Percentiles rank a stretch among this genome's conserved stretches.
These are phyloP conservation scores for Usnea hakonensis DNA, from an alignment of 495 filamentous ascomycete genomes.

Conservation along the genomic window DNA sequence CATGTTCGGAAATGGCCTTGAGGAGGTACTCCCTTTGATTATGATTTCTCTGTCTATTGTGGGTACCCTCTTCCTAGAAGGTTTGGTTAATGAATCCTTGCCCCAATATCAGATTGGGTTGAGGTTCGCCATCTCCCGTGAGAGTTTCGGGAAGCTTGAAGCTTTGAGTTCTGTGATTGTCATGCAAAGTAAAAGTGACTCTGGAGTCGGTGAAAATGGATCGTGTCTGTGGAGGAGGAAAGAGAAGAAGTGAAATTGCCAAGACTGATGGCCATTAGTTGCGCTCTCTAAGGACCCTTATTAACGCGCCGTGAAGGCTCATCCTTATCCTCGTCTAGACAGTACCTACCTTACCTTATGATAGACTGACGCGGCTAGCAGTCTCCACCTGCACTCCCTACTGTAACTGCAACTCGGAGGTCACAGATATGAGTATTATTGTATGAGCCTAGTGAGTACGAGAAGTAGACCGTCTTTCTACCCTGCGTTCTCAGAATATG, in stretches of 20 bases:
- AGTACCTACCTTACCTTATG: no score
- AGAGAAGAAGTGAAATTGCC: background rate
- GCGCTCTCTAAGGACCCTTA: background rate
- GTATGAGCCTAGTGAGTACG: background rate
- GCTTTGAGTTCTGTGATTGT: background rate
- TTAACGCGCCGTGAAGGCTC: background rate
- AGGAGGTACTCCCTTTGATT: background rate
- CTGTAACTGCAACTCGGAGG: background rate
- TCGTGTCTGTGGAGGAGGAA: background rate
- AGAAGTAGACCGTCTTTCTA: background rate
- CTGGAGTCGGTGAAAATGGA: background rate
- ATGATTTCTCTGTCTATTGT: no score
- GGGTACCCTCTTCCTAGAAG: background rate
- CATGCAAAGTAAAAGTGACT: background rate
- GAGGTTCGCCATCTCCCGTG: constrained; percentile 13
- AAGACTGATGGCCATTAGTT: background rate
- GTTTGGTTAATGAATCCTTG: background rate
- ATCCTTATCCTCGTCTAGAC: no score
- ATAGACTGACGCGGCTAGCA: background rate
- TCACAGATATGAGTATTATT: background rate
- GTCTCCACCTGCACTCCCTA: background rate
- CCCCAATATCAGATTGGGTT: constrained; percentile 7
- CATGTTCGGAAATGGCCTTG: background rate
- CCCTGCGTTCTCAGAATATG: no score
- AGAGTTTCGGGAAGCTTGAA: constrained; percentile 12